Conservation (phyloP, 371 early-diverging fungal genomes). For the Mucor saturninus region DNA sequence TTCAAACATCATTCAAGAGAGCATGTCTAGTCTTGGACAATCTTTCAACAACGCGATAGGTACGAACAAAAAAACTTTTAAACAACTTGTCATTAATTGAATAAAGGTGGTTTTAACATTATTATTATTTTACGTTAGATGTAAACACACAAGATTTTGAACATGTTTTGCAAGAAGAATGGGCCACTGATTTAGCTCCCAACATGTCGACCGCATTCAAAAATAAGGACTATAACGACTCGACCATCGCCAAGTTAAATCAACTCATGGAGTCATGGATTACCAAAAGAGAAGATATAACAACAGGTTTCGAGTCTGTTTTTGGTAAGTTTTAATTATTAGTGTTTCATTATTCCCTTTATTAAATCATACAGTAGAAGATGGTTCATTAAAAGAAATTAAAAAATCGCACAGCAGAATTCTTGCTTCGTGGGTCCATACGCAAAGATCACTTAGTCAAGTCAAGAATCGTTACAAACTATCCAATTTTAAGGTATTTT, state of each 20-base stretch:
- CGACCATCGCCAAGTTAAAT: constrained; percentile 23
- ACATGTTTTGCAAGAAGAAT: constrained; percentile 21
- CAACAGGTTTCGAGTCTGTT: constrained; percentile 18
- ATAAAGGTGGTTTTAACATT: background rate
- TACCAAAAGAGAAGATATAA: constrained; percentile 23
- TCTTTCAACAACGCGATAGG: constrained; percentile 5
- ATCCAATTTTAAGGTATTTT: constrained; percentile 25
- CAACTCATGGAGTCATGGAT: constrained; percentile 27
- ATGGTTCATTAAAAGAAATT: constrained; percentile 22
- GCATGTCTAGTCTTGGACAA: constrained; percentile 21
- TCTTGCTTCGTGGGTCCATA: constrained; percentile 17
- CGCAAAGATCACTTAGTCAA: constrained; percentile 18
- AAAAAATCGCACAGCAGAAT: constrained; percentile 14
- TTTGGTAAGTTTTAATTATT: constrained; percentile 23
- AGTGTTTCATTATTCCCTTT: background rate
- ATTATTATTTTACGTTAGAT: background rate
- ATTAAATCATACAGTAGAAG: constrained; percentile 3
- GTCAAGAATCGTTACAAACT: constrained; percentile 15
- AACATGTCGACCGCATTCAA: constrained; percentile 15
- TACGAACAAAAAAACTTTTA: background rate
- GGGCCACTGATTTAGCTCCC: constrained; percentile 17
- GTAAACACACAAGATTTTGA: constrained; percentile 3
- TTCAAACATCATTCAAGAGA: constrained; percentile 24
- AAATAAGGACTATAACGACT: constrained; percentile 18
- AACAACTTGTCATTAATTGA: too few relatives aligned